These are phyloP conservation scores for Plasmodium cynomolgi DNA, from an alignment of 169 alveolate genomes.

Conservation along the genomic window DNA sequence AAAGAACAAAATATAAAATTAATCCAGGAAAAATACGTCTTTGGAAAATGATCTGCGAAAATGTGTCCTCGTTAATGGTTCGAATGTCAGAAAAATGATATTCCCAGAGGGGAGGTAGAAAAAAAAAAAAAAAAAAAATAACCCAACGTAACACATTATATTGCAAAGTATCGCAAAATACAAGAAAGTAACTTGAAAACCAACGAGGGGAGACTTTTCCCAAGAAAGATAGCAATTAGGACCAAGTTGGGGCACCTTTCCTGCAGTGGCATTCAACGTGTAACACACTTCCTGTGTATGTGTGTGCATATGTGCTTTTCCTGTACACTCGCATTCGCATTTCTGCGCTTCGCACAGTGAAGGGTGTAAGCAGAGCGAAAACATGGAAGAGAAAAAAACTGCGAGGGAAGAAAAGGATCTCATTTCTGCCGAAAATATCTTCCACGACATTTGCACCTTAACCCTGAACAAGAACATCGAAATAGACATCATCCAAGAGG, in stretches of 20 bases:
- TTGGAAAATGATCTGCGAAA: not conserved
- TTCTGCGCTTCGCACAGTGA: not conserved
- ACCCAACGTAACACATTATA: not conserved
- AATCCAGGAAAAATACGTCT: not conserved
- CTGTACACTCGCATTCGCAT: not conserved
- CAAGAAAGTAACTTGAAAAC: not conserved
- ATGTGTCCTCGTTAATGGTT: constrained; percentile 4
- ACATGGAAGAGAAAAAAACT: constrained; percentile 13
- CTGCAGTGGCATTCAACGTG: not conserved
- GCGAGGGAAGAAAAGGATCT: constrained; percentile 13
- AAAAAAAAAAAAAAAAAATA: not conserved
- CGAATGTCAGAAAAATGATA: not conserved
- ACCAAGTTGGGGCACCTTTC: not conserved
- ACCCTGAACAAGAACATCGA: constrained; percentile 35
- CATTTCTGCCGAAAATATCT: constrained; percentile 28
- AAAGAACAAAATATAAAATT: not conserved
- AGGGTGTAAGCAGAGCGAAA: constrained; percentile 7
- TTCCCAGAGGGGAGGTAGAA: not conserved
- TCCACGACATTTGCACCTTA: constrained; percentile 37
- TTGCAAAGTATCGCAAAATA: not conserved
- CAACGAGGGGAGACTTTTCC: not conserved
- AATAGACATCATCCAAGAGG: constrained; percentile 64
- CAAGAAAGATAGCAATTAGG: not conserved
- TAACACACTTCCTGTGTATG: not conserved
- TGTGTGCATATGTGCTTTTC: not conserved